Conservation (phyloP, 2,329 filamentous ascomycete species). For the Pestalotiopsis fici region DNA sequence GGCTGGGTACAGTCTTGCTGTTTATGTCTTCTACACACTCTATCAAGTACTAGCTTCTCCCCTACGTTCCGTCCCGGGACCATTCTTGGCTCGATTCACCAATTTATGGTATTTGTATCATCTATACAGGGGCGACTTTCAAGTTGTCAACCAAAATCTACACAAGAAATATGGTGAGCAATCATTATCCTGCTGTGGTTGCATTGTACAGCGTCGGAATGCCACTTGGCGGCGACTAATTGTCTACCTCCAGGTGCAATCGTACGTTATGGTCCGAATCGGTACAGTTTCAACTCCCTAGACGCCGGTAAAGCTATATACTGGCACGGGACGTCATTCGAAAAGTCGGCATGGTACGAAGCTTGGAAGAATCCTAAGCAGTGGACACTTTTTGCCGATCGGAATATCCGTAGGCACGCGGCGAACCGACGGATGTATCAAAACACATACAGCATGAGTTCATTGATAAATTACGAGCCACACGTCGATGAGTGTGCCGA, state of each 20-base stretch:
- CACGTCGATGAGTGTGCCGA: conserved; percentile 32
- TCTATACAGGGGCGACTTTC: conserved; percentile 25
- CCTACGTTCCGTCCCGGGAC: conserved; percentile 32
- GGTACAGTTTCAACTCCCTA: conserved; percentile 45
- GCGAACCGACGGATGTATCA: conserved; percentile 27
- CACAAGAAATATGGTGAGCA: conserved; percentile 31
- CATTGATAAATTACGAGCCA: conserved; percentile 32
- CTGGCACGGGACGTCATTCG: conserved; percentile 33
- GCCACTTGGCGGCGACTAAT: neutral
- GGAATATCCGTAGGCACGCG: conserved; percentile 24
- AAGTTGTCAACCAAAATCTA: conserved; percentile 26
- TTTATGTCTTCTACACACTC: neutral
- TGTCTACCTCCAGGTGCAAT: conserved; percentile 29
- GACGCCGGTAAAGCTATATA: conserved; percentile 43
- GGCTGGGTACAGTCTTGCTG: neutral
- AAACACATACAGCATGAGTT: conserved; percentile 31
- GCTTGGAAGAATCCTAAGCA: conserved; percentile 20
- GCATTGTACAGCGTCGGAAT: no score
- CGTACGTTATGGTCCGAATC: conserved; percentile 47
- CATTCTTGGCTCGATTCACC: conserved; percentile 39
- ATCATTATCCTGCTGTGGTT: no score
- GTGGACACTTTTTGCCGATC: conserved; percentile 31
- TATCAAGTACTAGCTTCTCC: neutral
- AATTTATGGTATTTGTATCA: conserved; percentile 36
- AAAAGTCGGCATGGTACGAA: conserved; percentile 34